These are phyloP conservation scores for Fulvia fulva DNA, from an alignment of 2,329 filamentous ascomycete species.

Conservation along the genomic window DNA sequence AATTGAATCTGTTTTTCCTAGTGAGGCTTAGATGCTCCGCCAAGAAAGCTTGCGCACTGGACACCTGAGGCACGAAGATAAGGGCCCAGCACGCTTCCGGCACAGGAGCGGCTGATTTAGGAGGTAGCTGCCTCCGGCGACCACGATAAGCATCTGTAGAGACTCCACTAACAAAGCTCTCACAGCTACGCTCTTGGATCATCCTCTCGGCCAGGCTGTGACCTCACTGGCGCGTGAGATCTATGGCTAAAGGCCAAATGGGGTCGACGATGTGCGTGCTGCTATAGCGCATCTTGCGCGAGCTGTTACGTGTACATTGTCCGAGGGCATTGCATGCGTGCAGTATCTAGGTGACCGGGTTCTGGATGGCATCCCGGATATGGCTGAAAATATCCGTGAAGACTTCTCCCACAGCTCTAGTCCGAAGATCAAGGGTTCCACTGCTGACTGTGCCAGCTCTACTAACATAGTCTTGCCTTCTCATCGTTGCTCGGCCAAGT, in stretches of 20 bases:
- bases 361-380: background rate
- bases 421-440: background rate
- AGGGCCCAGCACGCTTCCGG: no score
- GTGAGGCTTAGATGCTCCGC: no score
- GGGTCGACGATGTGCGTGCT: background rate
- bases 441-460: background rate
- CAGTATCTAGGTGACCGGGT: background rate
- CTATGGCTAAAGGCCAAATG: slow-evolving; percentile 1
- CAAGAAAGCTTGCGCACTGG: no score
- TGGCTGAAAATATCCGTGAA: background rate
- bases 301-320: background rate
- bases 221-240: background rate
- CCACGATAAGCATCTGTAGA: slow-evolving; percentile 14
- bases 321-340: background rate
- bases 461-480: background rate
- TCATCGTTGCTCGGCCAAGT: background rate
- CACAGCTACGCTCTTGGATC: background rate
- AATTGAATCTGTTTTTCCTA: no score
- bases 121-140: background rate
- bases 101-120: no score
- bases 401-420: background rate
- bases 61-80: no score
- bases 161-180: slow-evolving; percentile 7
- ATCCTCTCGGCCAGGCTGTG: background rate
- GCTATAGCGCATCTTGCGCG: background rate